These are phyloP conservation scores for Sutorius australiensis DNA, from an alignment of 768 basidiomycete species.

Conservation along the genomic window DNA sequence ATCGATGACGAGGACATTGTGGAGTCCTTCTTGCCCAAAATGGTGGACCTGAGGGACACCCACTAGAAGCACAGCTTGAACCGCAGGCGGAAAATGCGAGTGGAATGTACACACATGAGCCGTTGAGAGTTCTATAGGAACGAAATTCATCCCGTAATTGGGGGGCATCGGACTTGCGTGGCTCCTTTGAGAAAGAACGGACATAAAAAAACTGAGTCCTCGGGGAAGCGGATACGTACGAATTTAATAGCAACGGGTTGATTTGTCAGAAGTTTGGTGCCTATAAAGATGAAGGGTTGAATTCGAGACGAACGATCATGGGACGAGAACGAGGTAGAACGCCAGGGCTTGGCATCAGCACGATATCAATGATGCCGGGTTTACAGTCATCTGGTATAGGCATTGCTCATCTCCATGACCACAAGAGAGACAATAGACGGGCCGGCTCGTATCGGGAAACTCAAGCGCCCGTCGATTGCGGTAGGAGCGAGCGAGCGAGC, in stretches of 20 bases:
- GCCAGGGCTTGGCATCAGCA: conserved; percentile 3
- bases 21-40: conserved; percentile 97
- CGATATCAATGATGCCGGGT: conserved; percentile 4
- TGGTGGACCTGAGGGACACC: conserved; percentile 98
- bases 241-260: conserved; percentile 97
- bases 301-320: conserved; percentile 1
- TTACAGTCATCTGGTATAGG: conserved; percentile 5
- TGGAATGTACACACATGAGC: conserved; percentile 62
- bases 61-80: conserved; percentile 43
- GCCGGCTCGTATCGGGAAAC: conserved; percentile 1
- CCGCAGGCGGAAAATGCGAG: conserved; percentile 9
- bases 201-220: conserved; percentile 14
- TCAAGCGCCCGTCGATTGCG: conserved; percentile 12
- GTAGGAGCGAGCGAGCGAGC: neutral
- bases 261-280: conserved; percentile 79
- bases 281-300: conserved; percentile 39
- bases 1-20: conserved; percentile 94
- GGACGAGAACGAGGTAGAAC: neutral
- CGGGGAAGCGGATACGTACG: conserved; percentile 45
- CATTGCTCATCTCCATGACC: conserved; percentile 4
- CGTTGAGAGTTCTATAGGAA: conserved; percentile 91
- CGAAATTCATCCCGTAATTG: conserved; percentile 97
- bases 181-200: conserved; percentile 55
- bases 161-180: conserved; percentile 95
- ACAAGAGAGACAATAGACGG: conserved; percentile 1